Conservation (phyloP, 176 grass and related monocot genomes). For the Thinopyrum elongatum region DNA sequence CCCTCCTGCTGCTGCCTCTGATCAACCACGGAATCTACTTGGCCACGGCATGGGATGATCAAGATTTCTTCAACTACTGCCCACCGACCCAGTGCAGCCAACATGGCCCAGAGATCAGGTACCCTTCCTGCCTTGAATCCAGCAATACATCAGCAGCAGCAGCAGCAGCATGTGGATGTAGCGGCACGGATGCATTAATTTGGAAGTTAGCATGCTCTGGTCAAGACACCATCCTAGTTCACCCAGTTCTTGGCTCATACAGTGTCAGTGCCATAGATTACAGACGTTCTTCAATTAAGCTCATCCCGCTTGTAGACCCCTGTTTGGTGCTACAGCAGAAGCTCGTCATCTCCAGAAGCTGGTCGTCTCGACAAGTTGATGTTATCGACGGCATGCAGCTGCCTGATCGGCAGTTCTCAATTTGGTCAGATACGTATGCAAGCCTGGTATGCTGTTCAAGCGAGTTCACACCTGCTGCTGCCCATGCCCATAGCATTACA, state of each 20-base stretch:
- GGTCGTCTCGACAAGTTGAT: background rate
- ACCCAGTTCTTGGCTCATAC: slow-evolving; percentile 1
- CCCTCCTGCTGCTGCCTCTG: background rate
- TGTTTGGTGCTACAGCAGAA: background rate
- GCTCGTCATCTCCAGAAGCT: background rate
- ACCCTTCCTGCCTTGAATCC: slow-evolving; percentile 6
- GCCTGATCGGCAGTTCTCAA: too few relatives aligned
- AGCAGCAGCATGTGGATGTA: too few relatives aligned
- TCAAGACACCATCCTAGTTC: slow-evolving; percentile 34
- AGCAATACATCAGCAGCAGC: background rate
- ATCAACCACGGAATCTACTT: background rate
- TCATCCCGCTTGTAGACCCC: background rate
- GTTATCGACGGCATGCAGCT: too few relatives aligned
- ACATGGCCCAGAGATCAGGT: background rate
- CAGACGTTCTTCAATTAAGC: background rate
- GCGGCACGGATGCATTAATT: too few relatives aligned
- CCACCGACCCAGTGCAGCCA: background rate
- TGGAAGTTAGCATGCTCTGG: slow-evolving; percentile 38
- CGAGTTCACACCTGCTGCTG: too few relatives aligned
- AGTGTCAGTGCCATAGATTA: background rate
- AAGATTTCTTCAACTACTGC: slow-evolving; percentile 12
- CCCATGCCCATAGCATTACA: background rate
- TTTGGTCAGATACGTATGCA: too few relatives aligned
- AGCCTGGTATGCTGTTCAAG: too few relatives aligned
- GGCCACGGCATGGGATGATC: background rate